These are phyloP conservation scores for Chaetomiaceae sp. DNA, from an alignment of 2,329 filamentous ascomycete species.

Conservation along the genomic window DNA sequence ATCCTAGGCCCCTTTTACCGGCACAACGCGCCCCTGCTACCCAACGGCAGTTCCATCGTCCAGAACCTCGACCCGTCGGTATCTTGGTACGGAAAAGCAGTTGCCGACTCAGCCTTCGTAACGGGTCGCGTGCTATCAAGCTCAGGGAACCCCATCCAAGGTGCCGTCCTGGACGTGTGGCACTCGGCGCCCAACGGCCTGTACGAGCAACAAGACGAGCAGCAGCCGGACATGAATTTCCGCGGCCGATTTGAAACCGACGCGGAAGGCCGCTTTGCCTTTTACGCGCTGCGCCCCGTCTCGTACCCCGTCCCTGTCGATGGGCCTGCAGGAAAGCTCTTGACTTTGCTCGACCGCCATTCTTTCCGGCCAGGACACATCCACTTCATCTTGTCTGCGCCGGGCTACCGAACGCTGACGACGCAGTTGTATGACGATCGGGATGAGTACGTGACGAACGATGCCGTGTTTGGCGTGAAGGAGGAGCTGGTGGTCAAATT, in stretches of 20 bases:
- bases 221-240: conserved; percentile 67
- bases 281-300: conserved; percentile 56
- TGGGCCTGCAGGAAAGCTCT: conserved; percentile 31
- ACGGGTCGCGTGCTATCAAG: conserved; percentile 48
- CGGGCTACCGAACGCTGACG: conserved; percentile 58
- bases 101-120: conserved; percentile 47
- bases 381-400: conserved; percentile 38
- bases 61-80: conserved; percentile 20
- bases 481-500: conserved; percentile 33
- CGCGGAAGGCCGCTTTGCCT: conserved; percentile 54
- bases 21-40: conserved; percentile 51
- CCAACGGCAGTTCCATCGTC: conserved; percentile 54
- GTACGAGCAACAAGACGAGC: conserved; percentile 31
- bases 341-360: conserved; percentile 31
- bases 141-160: conserved; percentile 45
- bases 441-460: conserved; percentile 49
- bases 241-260: conserved; percentile 67
- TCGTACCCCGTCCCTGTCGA: conserved; percentile 41
- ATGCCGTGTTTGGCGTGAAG: conserved; percentile 38
- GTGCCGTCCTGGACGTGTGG: conserved; percentile 57
- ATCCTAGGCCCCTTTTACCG: conserved; percentile 67
- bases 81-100: conserved; percentile 29
- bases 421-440: conserved; percentile 62
- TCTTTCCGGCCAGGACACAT: conserved; percentile 34
- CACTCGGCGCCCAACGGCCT: conserved; percentile 53